Evolutionary conservation across 371 early-diverging fungal species (phyloP), one percentile per base, ranked within the genome.

Genomic region (Chytridium lagenaria): DNA sequence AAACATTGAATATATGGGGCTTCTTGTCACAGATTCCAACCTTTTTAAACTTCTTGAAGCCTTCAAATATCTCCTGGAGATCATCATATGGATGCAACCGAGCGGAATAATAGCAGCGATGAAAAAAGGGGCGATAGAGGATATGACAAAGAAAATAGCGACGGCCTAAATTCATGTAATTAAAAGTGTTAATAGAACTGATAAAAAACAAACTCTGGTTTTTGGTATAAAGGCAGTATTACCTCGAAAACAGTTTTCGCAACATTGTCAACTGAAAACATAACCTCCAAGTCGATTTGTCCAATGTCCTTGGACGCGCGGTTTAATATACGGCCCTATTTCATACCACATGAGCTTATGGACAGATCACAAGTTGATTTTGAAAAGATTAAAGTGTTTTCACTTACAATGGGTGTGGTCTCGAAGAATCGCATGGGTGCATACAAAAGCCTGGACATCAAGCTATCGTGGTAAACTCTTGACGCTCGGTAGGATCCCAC

Each of bases 1-100:
- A 76, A 94, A 92, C 50, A 89, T 87, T 22, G 91, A 88, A 74
- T 91, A 94, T 10, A 94, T 77, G 0, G 95, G 95, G 0, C 92
- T 91, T 15, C 92, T 86, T 2, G 88, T 83, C 2, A 91, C 84
- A 1, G 90, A 87, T 30, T 93, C 93, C 68, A 93, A 82, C 1
- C 95, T 88, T 75, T 91, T 91, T 37, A 94, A 77, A 66, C 93
- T 93, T 34, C 93, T 84, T 0, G 89, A 90, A 23, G 90, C 85
- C 1, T 80, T 76, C 7, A 93, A 79, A 72, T 93, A 95, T 3
- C n/a, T 23, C n/a, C 59, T 23, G 15, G 81, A 79, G 28, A 83
- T 51, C 5, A 10, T 36, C 28, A 40, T 10, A 50, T 80, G 78
- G 1, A 77, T n/a, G 22, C 69, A 2, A 1, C 65, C 72, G 30